Percentiles rank a stretch among this genome's conserved stretches.
Evolutionary conservation across 148 eudicot genomes (phyloP).

Genomic region (Spergularia bocconei): DNA sequence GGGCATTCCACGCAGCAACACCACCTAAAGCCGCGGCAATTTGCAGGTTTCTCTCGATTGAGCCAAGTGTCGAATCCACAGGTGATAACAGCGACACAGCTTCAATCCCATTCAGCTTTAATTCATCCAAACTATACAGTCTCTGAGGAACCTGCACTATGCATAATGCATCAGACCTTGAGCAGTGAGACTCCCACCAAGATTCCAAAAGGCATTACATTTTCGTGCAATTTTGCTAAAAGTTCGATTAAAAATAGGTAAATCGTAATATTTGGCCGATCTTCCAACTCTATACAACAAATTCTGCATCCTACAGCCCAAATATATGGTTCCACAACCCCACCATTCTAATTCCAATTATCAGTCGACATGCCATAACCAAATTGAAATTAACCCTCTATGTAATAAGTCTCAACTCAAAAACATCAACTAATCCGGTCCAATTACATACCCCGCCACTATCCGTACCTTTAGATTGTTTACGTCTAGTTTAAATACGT

Average conservation of each 20-base stretch:
- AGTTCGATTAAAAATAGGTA: neutral
- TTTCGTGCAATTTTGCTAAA: too few species aligned
- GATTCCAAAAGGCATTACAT: neutral
- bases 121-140: slow-evolving; percentile 81
- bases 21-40: slow-evolving; percentile 67
- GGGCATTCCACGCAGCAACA: slow-evolving; percentile 66
- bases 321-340: neutral
- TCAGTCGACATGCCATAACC: neutral
- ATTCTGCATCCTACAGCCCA: too few species aligned
- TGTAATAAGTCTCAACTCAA: neutral
- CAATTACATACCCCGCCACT: too few species aligned
- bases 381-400: neutral
- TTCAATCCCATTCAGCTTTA: slow-evolving; percentile 81
- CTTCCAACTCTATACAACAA: too few species aligned
- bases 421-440: too few species aligned
- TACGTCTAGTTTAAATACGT: too few species aligned
- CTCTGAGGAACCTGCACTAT: slow-evolving; percentile 89
- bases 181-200: neutral
- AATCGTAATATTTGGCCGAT: too few species aligned
- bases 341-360: neutral
- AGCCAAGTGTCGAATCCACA: slow-evolving; percentile 74
- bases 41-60: slow-evolving; percentile 77
- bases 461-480: too few species aligned
- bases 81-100: slow-evolving; percentile 73
- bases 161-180: slow-evolving; percentile 26